Conservation (phyloP, 768 basidiomycete species). For the Suillus placidus region DNA sequence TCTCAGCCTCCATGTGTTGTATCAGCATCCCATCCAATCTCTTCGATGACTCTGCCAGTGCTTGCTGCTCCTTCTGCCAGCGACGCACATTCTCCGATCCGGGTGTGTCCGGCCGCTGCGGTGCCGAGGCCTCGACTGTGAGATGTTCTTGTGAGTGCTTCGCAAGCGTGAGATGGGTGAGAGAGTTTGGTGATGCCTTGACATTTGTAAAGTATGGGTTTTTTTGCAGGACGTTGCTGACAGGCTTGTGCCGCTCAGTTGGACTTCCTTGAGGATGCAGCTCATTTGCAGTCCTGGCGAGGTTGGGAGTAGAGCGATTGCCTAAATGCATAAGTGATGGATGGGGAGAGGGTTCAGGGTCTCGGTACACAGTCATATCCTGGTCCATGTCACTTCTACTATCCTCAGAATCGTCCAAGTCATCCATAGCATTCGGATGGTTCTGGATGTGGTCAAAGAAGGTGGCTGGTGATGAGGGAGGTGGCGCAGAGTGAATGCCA, state of each 20-base stretch:
- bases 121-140: slow-evolving; percentile 11
- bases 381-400: slow-evolving; percentile 42
- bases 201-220: slow-evolving; percentile 51
- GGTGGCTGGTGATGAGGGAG: slow-evolving; percentile 63
- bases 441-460: slow-evolving; percentile 78
- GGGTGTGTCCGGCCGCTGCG: slow-evolving; percentile 20
- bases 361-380: slow-evolving; percentile 34
- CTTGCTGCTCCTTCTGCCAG: slow-evolving; percentile 36
- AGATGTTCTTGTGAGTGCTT: slow-evolving; percentile 49
- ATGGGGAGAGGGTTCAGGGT: slow-evolving; percentile 27
- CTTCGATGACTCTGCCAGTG: slow-evolving; percentile 58
- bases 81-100: slow-evolving; percentile 27
- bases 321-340: slow-evolving; percentile 63
- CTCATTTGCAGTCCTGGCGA: slow-evolving; percentile 46
- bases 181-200: slow-evolving; percentile 36
- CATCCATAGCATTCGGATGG: slow-evolving; percentile 74
- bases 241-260: slow-evolving; percentile 48
- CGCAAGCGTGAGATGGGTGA: slow-evolving; percentile 35
- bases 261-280: slow-evolving; percentile 36
- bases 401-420: slow-evolving; percentile 62
- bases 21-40: slow-evolving; percentile 79
- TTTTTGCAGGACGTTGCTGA: slow-evolving; percentile 51
- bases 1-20: slow-evolving; percentile 83
- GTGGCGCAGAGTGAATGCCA: slow-evolving; percentile 61
- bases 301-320: slow-evolving; percentile 70